Conservation (phyloP, 1,284 basidiomycete genomes). For the Neonothopanus nambi region DNA sequence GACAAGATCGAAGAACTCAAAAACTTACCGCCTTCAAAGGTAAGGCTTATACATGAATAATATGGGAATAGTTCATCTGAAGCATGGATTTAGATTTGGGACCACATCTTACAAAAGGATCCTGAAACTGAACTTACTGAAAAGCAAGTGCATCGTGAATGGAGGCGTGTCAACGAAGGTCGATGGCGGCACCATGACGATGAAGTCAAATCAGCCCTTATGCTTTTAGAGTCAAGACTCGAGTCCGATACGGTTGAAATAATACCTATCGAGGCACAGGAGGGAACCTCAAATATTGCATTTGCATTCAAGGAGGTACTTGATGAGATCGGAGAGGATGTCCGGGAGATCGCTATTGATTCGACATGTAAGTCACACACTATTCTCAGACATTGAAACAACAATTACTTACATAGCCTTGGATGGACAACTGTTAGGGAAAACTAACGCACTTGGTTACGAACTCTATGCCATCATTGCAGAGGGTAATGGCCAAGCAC, state of each 20-base stretch:
- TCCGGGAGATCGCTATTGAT: constrained; percentile 20
- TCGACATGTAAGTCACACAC: constrained; percentile 19
- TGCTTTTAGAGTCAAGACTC: constrained; percentile 11
- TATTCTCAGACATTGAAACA: too few relatives aligned
- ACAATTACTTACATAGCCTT: too few relatives aligned
- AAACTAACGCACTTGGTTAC: constrained; percentile 13
- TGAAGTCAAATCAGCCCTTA: constrained; percentile 19
- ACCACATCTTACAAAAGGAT: constrained; percentile 3
- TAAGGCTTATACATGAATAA: not conserved
- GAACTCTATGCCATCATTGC: constrained; percentile 16
- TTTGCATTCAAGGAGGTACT: constrained; percentile 20
- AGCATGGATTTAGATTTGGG: constrained; percentile 19
- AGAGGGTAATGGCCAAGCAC: constrained; percentile 14
- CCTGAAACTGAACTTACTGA: constrained; percentile 15
- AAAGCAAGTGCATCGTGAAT: constrained; percentile 17
- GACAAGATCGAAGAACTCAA: constrained; percentile 11
- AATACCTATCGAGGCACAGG: constrained; percentile 10
- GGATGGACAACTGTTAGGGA: constrained; percentile 1
- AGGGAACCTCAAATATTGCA: constrained; percentile 16
- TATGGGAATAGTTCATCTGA: not conserved
- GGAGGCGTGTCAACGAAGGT: constrained; percentile 13
- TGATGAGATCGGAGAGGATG: constrained; percentile 1
- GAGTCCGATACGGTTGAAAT: constrained; percentile 6
- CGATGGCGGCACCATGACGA: constrained; percentile 18
- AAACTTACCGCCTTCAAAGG: constrained; percentile 15